Percentiles rank a stretch among this genome's conserved stretches.
These are phyloP conservation scores for Capsicum pubescens DNA, from an alignment of 257 asterid species.

Conservation along the genomic window DNA sequence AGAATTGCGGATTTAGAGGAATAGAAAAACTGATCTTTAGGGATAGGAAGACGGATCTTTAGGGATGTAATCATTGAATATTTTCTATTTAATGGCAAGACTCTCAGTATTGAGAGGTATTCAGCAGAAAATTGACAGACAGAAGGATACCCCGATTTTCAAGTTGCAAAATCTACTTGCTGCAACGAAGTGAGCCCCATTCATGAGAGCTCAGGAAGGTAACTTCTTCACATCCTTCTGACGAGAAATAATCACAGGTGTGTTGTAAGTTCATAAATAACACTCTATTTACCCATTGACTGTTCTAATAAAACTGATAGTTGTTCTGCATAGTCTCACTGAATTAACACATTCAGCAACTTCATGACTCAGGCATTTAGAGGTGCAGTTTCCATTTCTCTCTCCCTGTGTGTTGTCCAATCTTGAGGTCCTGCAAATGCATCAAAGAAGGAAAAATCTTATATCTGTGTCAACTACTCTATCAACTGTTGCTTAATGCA, in stretches of 20 bases:
- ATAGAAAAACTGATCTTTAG: too few species aligned
- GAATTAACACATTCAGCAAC: background rate
- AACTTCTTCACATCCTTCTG: constrained; percentile 25
- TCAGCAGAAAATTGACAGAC: too few species aligned
- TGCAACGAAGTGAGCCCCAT: background rate
- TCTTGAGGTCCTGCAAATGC: constrained; percentile 66
- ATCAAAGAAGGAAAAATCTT: background rate
- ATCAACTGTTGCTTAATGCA: background rate
- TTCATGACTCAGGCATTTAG: constrained; percentile 38
- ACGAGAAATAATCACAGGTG: background rate
- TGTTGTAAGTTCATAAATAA: background rate
- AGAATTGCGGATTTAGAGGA: too few species aligned
- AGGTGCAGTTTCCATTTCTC: constrained; percentile 62
- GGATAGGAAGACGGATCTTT: too few species aligned
- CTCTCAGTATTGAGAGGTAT: too few species aligned
- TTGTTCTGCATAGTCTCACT: background rate
- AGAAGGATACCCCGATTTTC: background rate
- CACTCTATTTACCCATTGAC: background rate
- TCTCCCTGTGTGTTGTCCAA: constrained; percentile 65
- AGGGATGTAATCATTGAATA: too few species aligned
- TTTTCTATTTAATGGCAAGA: too few species aligned
- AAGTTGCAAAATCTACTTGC: background rate
- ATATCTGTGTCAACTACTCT: background rate
- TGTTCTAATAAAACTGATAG: background rate
- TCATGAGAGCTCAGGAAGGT: constrained; percentile 1